Conservation (phyloP, 805 yeast genomes). For the Saccharomyces kudriavzevii region DNA sequence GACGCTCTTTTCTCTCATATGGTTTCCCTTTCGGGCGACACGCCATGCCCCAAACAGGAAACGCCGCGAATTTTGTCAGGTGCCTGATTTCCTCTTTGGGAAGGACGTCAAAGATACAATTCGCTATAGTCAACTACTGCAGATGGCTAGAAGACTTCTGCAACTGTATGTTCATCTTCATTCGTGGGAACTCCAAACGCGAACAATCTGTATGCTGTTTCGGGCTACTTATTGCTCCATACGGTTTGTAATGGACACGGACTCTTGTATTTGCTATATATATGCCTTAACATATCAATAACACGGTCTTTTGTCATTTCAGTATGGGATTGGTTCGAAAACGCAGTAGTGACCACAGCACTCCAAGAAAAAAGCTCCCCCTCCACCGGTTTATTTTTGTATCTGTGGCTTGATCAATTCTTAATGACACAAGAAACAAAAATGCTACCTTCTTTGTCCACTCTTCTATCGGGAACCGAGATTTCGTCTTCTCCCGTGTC, state of each 20-base stretch:
- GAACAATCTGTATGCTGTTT: neutral
- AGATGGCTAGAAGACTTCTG: neutral
- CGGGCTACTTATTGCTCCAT: neutral
- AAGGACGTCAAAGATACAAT: neutral
- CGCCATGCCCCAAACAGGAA: neutral
- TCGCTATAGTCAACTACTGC: neutral
- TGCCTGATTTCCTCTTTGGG: neutral
- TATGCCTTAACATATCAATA: neutral
- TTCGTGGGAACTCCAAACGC: neutral
- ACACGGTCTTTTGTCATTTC: neutral
- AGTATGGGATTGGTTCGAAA: neutral
- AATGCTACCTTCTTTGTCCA: slow-evolving; percentile 20
- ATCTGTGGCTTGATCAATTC: neutral
- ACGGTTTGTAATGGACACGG: neutral
- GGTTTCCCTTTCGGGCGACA: neutral
- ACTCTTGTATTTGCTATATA: neutral
- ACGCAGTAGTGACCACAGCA: neutral
- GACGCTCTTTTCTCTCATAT: neutral
- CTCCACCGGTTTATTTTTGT: neutral
- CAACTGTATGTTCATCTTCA: neutral
- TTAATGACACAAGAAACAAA: slow-evolving; percentile 3
- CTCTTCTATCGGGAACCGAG: slow-evolving; percentile 9
- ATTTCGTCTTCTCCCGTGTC: slow-evolving; percentile 13
- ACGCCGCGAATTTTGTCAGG: neutral
- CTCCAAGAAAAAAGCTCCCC: neutral